Base-by-base conservation (phyloP, 495 filamentous ascomycete species). In the Clohesyomyces aquaticus region DNA sequence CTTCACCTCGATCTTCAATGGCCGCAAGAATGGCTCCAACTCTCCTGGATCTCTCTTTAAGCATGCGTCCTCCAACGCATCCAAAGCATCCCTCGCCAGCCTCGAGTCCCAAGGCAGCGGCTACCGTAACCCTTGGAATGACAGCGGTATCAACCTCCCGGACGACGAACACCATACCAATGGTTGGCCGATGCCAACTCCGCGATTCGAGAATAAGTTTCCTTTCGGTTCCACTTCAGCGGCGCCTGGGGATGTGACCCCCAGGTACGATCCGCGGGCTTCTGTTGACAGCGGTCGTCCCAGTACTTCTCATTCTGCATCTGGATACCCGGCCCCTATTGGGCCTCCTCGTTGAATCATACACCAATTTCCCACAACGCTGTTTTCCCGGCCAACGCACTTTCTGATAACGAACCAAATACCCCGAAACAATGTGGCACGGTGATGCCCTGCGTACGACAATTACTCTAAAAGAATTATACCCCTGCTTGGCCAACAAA, bases 81-180 rank as follows among this genome's bases (percentile, higher is more conserved):
- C 92, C 55, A 95, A 94, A 77, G 91, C 92, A 42, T 97, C 93
- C 23, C 85, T 97, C 52, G 89, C 93, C 63, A 94, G 90, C 61
- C 91, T 96, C 78, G 93, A 97, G 72, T 95, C 91, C 22, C 90
- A 90, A 35, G 87, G 91, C 72, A 94, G 90, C 75, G 90, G 91
- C 71, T 94, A 95, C 75, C 90, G 92, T 72, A 96, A 96, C 76
- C 92, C 91, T 65, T 97, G 93, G 93, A 96, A 96, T 73, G 93
- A 97, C 77, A 93, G 89, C 66, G 93, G 91, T 61, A 89, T 97
- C 72, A 96, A 96, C 72, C 87, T 97, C 67, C 80, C 89, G 62
- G 91, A 96, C 71, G 91, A 96, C 50, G 90, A 93, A 59, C 74
- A 80, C 69, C 83, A 86, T 59, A 67, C 32, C 35, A 68, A 68